phyloP scores from a whole-genome alignment of 179 eudicot species.

The Vitellaria paradoxa region DNA sequence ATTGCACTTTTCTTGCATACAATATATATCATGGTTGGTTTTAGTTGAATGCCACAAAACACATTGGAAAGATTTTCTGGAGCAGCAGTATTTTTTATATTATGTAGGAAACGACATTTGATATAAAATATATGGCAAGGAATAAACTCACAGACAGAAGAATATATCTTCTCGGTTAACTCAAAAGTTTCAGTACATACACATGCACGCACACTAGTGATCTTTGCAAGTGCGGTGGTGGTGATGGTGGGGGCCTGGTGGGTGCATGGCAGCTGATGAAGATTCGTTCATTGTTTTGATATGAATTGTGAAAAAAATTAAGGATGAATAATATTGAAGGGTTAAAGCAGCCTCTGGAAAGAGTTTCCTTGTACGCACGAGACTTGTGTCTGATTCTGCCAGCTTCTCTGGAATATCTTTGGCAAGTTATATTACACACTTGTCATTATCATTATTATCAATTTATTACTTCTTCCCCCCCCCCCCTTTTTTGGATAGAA shows the following conservation, averaged over 20 bases:
- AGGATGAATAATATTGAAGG: constrained; percentile 6
- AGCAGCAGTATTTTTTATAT: not conserved
- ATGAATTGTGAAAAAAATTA: not conserved
- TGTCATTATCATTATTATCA: too few species aligned
- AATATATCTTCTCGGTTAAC: constrained; percentile 13
- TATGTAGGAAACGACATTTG: not conserved
- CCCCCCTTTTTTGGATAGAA: too few species aligned
- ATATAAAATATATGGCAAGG: not conserved
- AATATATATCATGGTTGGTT: not conserved
- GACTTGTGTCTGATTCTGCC: too few species aligned
- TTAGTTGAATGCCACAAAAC: not conserved
- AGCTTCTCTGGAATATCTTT: too few species aligned
- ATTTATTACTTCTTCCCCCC: too few species aligned
- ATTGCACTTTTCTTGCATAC: too few species aligned
- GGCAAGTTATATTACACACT: too few species aligned
- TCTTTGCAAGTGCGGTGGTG: not conserved
- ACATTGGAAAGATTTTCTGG: not conserved
- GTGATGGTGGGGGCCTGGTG: not conserved
- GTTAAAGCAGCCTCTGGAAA: not conserved
- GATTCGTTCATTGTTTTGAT: constrained; percentile 19
- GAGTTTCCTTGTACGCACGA: not conserved
- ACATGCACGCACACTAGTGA: not conserved
- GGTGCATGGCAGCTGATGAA: constrained; percentile 14
- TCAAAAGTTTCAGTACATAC: constrained; percentile 2
- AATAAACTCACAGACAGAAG: constrained; percentile 3